These are phyloP conservation scores for Podaxis carcinomalis DNA, from an alignment of 768 basidiomycete genomes.

Conservation along the genomic window DNA sequence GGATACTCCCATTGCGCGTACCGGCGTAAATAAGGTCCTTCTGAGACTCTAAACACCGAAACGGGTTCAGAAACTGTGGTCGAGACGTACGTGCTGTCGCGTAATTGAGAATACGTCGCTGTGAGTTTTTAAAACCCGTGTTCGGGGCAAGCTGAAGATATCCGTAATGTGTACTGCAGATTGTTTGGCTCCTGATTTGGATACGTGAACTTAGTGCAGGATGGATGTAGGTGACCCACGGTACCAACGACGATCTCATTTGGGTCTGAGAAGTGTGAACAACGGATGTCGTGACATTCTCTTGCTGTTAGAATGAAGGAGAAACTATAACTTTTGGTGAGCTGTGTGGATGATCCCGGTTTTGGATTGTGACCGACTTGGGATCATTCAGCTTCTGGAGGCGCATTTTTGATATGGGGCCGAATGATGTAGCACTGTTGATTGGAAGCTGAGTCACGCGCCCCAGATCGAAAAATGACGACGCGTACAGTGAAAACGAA, in stretches of 20 bases:
- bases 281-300: neutral
- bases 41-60: neutral
- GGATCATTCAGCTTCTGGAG: conserved; percentile 3
- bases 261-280: neutral
- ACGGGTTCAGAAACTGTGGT: neutral
- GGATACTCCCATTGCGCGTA: conserved; percentile 54
- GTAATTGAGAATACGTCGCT: conserved; percentile 65
- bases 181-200: conserved; percentile 43
- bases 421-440: conserved; percentile 10
- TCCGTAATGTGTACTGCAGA: conserved; percentile 50
- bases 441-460: conserved; percentile 4
- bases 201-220: conserved; percentile 3
- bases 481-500: conserved; percentile 1
- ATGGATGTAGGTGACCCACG: neutral
- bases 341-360: neutral
- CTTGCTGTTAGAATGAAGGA: neutral
- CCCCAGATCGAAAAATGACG: neutral
- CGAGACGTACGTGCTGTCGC: conserved; percentile 40
- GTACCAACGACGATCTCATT: conserved; percentile 2
- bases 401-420: conserved; percentile 6
- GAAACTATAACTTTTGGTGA: neutral
- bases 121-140: conserved; percentile 41
- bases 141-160: conserved; percentile 32
- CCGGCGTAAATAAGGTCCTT: conserved; percentile 54
- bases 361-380: neutral